Evolutionary conservation across 352 stramenopile genomes (phyloP).

Genomic region (Phytophthora pistaciae): DNA sequence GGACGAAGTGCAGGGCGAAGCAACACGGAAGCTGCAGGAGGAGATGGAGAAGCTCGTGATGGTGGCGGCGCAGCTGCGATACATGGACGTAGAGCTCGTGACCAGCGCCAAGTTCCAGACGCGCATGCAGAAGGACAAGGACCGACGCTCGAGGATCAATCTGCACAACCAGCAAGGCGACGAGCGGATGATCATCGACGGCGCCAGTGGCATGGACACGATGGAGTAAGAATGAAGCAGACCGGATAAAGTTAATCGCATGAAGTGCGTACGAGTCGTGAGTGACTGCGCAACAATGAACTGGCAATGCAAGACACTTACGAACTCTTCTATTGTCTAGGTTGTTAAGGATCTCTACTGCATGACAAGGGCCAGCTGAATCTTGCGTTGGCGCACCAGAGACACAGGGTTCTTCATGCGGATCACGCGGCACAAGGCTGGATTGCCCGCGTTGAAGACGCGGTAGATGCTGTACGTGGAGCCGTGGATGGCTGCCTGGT

Average conservation of each 20-base stretch:
- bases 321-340: conserved; percentile 17
- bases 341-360: conserved; percentile 46
- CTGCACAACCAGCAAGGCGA: conserved; percentile 60
- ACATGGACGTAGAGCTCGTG: conserved; percentile 84
- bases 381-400: conserved; percentile 85
- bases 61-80: conserved; percentile 73
- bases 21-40: conserved; percentile 61
- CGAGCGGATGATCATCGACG: conserved; percentile 47
- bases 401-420: conserved; percentile 87
- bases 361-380: conserved; percentile 84
- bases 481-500: conserved; percentile 80
- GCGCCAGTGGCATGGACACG: conserved; percentile 59
- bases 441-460: conserved; percentile 86
- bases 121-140: conserved; percentile 80
- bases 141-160: conserved; percentile 61
- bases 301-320: not conserved
- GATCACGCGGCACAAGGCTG: conserved; percentile 76
- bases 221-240: conserved; percentile 46
- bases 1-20: conserved; percentile 49
- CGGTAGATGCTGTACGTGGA: conserved; percentile 88
- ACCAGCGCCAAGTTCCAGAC: conserved; percentile 85
- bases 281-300: conserved; percentile 11
- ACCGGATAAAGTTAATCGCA: conserved; percentile 5
- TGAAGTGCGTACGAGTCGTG: conserved; percentile 9
- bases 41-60: conserved; percentile 82